Conservation (phyloP, 768 basidiomycete species). For the Neoboletus subvelutipes region DNA sequence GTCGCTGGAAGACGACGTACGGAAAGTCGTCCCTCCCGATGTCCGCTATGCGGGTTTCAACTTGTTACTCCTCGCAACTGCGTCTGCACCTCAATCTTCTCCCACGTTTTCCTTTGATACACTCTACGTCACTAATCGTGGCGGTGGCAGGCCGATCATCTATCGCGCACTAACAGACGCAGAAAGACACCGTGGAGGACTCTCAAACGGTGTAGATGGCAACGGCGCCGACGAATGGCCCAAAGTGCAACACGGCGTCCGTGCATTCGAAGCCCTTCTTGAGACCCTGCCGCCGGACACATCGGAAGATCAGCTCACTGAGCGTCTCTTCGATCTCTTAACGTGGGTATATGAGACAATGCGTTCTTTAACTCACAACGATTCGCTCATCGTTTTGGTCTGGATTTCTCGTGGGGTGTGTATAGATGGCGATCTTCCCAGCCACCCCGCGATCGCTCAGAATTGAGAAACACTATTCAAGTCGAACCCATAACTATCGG, state of each 20-base stretch:
- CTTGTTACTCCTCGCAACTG: slow-evolving; percentile 58
- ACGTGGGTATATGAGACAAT: slow-evolving; percentile 52
- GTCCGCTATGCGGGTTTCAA: slow-evolving; percentile 78
- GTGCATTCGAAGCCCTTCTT: slow-evolving; percentile 46
- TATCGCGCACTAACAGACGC: slow-evolving; percentile 49
- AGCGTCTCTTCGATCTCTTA: slow-evolving; percentile 63
- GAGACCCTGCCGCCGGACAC: slow-evolving; percentile 34
- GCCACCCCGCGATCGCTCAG: slow-evolving; percentile 48
- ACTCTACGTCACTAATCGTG: slow-evolving; percentile 65
- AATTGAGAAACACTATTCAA: slow-evolving; percentile 62
- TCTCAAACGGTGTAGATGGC: slow-evolving; percentile 80
- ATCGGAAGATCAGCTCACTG: slow-evolving; percentile 53
- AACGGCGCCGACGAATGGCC: slow-evolving; percentile 63
- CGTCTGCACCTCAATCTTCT: slow-evolving; percentile 17
- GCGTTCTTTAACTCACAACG: background rate
- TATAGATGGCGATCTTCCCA: slow-evolving; percentile 31
- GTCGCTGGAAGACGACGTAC: slow-evolving; percentile 50
- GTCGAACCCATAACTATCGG: slow-evolving; percentile 48
- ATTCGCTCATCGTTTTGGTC: slow-evolving; percentile 5
- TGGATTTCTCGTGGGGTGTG: background rate
- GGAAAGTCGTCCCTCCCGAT: slow-evolving; percentile 46
- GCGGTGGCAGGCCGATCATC: slow-evolving; percentile 60
- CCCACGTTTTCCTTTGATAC: slow-evolving; percentile 47
- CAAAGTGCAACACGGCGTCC: slow-evolving; percentile 63
- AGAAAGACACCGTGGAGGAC: slow-evolving; percentile 53